Base-by-base conservation (phyloP, 148 eudicot genomes). In the Heliamphora exappendiculata region DNA sequence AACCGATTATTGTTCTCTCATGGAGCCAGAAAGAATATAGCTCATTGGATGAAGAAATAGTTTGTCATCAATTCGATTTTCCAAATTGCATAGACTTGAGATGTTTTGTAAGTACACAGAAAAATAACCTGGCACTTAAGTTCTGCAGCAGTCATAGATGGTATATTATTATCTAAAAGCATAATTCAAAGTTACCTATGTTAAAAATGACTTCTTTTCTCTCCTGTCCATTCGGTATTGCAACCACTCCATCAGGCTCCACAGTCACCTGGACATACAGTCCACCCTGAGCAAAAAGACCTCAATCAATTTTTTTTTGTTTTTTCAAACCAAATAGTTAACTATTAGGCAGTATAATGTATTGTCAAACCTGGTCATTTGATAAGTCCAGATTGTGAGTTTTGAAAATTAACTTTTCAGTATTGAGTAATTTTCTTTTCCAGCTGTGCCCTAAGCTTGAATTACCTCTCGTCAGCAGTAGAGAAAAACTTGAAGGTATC, bases 221-320 rank as follows among this genome's bases (percentile, higher is more conserved):
- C 79, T 94, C 98, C 50, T 83, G 79, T 62, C 65, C 88, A 44
- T 89, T 83, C 36, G 86, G 91, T 79, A 90, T 78, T 54, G 96
- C 98, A 72, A 94, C 97, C 79, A 89, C 84, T 31, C 98, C 97
- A 70, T 86, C 97, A 69, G 98, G 87, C 77, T 92, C 92, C 77
- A 90, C 96, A 77, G 86, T 88, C 64, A 94, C 81, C 82, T 89
- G 66, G 53, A 88, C 92, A 79, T 33, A 79, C 68, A 74, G 76
- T 88, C 76, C 88, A 54, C 72, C 92, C 98, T 94, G 77, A 53
- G 41, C 58, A 74, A 65, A 74, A 65, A 47, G 6, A 9, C 33
- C 74, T 57, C 22, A 62, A 41, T 68, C 14, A 77, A 68, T 41
- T 70, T 58, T 78, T 41, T 50, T 37, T 24, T 41, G 70, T 58